Evolutionary conservation across 306 rosid genomes (phyloP), one percentile per base, ranked within the genome.

Genomic region (Begonia loranthoides): DNA sequence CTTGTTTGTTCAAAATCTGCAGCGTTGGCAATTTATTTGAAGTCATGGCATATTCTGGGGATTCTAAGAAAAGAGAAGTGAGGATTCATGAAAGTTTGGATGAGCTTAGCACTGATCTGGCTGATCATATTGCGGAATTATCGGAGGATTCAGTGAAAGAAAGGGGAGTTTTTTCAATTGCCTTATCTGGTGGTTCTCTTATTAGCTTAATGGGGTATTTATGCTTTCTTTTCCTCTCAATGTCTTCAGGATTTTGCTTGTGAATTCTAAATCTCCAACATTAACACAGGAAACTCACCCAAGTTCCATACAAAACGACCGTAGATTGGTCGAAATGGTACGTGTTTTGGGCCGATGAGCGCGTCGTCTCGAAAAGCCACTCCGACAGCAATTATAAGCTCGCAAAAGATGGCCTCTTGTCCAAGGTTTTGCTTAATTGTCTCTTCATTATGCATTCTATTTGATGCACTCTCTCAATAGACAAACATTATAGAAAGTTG

Each of bases 181-280:
- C 88, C 63, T 68, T 92, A 69, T 83, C 99, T 67, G 99, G 99
- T 86, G 99, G 99, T 76, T 92, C 99, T 75, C 96, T 86, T 64
- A 77, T 92, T 83, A 79, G 77, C 73, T 80, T 92, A 75, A 66
- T 92, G 94, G 93, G 99, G 99, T 92, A 92, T 75, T 55, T 56
- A 70, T 74, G 64, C 57, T 66, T 71, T 76, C 70, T 73, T 63
- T 72, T 70, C 48, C 48, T 39, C 66, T 28, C 66, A 36, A 60
- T 52, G 39, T 72, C 73, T 74, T 71, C 48, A 59, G 39, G 45
- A 59, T 65, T 80, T 81, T 52, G 76, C 56, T 67, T 59, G 57
- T 34, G 53, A 62, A 54, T 65, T 65, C 72, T 73, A 67, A 28
- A 62, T 58, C 71, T 61, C 9, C 61, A 69, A 60, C 66, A 68